Conservation (phyloP, 768 basidiomycete species). For the Tylopilus balloui region DNA sequence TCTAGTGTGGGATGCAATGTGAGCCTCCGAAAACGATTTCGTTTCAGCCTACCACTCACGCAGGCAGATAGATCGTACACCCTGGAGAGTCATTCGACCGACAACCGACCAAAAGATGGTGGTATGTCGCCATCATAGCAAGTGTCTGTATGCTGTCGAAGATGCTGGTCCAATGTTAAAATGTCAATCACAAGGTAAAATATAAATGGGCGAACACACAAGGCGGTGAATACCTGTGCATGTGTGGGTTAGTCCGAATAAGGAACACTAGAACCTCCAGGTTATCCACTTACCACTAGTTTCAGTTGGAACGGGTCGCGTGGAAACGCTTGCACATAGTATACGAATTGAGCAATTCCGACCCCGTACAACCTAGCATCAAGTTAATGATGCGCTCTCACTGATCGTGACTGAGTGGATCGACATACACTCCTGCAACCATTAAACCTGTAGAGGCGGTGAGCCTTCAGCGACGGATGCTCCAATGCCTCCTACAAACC, state of each 20-base stretch:
- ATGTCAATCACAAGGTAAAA: background rate
- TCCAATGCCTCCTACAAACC: constrained; percentile 4
- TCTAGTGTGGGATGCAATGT: background rate
- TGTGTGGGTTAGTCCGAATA: background rate
- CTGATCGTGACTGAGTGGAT: background rate
- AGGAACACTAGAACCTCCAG: background rate
- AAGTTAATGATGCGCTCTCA: background rate
- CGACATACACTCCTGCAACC: constrained; percentile 12
- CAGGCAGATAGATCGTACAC: constrained; percentile 5
- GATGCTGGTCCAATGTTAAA: constrained; percentile 7
- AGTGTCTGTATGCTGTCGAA: constrained; percentile 4
- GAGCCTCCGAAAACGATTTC: background rate
- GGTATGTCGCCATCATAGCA: background rate
- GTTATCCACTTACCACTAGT: constrained; percentile 17
- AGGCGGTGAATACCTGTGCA: constrained; percentile 4
- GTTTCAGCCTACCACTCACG: background rate
- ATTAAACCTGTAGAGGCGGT: constrained; percentile 18
- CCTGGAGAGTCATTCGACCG: background rate
- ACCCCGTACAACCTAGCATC: constrained; percentile 18
- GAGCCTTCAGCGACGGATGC: background rate
- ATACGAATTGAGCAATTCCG: constrained; percentile 15
- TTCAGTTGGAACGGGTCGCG: constrained; percentile 10
- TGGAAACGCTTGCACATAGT: constrained; percentile 18
- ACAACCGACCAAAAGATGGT: constrained; percentile 10
- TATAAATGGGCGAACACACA: constrained; percentile 1